These are phyloP conservation scores for Pseudogymnoascus sp. DNA, from an alignment of 2,329 filamentous ascomycete genomes.

Conservation along the genomic window DNA sequence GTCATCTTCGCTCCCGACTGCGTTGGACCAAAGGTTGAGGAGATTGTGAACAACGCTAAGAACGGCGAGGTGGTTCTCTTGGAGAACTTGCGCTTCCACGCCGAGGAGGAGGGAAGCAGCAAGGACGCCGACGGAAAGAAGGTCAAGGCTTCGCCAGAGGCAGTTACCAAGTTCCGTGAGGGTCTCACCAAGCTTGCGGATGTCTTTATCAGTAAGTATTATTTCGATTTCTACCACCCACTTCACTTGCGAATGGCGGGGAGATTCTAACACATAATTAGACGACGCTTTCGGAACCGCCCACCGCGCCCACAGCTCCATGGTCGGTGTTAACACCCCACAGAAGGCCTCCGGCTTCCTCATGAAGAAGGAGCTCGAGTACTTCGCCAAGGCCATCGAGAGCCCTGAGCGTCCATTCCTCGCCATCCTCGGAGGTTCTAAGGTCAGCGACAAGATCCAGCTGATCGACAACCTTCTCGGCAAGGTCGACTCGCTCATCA, in stretches of 20 bases:
- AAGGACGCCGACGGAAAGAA: constrained; percentile 96
- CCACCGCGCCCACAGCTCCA: constrained; percentile 97
- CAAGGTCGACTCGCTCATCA: constrained; percentile 94
- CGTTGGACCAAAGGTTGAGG: constrained; percentile 85
- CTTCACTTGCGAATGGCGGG: constrained; percentile 14
- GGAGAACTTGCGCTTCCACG: constrained; percentile 97
- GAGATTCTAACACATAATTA: constrained; percentile 31
- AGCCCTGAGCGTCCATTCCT: constrained; percentile 91
- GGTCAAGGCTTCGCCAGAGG: constrained; percentile 90
- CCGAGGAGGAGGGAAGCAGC: constrained; percentile 93
- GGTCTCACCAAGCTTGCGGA: constrained; percentile 90
- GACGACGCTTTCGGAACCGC: constrained; percentile 98
- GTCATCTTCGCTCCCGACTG: constrained; percentile 88
- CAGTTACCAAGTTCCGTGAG: constrained; percentile 91
- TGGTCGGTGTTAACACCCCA: constrained; percentile 93
- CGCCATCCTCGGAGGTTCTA: constrained; percentile 94
- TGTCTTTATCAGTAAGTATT: constrained; percentile 80
- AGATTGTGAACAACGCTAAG: constrained; percentile 74
- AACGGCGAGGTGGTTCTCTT: constrained; percentile 81
- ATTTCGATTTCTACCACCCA: not conserved
- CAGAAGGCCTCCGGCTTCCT: constrained; percentile 98
- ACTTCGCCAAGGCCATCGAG: constrained; percentile 97
- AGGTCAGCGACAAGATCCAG: constrained; percentile 99
- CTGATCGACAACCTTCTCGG: constrained; percentile 97
- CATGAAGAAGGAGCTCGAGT: constrained; percentile 99